Percentiles rank a stretch among this genome's conserved stretches.
These are phyloP conservation scores for Actinomortierella ambigua DNA, from an alignment of 371 early-diverging fungal species.

Conservation along the genomic window DNA sequence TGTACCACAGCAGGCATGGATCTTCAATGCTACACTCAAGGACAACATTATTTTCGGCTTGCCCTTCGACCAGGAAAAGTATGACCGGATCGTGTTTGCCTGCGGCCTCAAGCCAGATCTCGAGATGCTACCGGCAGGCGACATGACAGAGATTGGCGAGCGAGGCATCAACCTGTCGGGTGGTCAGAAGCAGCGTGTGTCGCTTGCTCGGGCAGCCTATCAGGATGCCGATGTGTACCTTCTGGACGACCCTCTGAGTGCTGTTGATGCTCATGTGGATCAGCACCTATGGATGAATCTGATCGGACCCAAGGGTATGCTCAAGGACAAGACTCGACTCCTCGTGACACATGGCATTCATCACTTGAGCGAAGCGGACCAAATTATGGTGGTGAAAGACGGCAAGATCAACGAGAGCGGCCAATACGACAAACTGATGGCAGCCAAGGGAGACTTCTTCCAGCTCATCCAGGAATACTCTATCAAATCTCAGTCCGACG, in stretches of 20 bases:
- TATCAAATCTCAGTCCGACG: too few species aligned
- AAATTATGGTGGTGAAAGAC: conserved; percentile 57
- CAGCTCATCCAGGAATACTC: conserved; percentile 50
- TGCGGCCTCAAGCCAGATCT: conserved; percentile 61
- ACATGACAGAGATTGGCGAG: conserved; percentile 63
- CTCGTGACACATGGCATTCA: conserved; percentile 54
- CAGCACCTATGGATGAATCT: conserved; percentile 44
- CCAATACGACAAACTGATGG: conserved; percentile 54
- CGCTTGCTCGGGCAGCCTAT: conserved; percentile 56
- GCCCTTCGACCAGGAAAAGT: conserved; percentile 51
- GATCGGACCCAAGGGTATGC: conserved; percentile 61
- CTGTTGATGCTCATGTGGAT: conserved; percentile 81
- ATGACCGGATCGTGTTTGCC: conserved; percentile 63
- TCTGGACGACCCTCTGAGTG: conserved; percentile 72
- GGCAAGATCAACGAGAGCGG: conserved; percentile 65
- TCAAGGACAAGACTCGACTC: conserved; percentile 56
- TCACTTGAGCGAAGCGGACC: conserved; percentile 49
- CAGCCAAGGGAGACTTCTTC: conserved; percentile 47
- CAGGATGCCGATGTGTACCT: conserved; percentile 74
- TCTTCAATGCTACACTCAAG: conserved; percentile 65
- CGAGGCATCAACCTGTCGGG: conserved; percentile 60
- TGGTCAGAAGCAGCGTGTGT: conserved; percentile 61
- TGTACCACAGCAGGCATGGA: conserved; percentile 82
- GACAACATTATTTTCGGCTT: conserved; percentile 62
- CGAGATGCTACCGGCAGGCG: conserved; percentile 61